A percentile compares a stretch with the other conserved stretches of the same genome.
phyloP scores from a whole-genome alignment of 176 grass and related monocot species.

The Oryza meridionalis region DNA sequence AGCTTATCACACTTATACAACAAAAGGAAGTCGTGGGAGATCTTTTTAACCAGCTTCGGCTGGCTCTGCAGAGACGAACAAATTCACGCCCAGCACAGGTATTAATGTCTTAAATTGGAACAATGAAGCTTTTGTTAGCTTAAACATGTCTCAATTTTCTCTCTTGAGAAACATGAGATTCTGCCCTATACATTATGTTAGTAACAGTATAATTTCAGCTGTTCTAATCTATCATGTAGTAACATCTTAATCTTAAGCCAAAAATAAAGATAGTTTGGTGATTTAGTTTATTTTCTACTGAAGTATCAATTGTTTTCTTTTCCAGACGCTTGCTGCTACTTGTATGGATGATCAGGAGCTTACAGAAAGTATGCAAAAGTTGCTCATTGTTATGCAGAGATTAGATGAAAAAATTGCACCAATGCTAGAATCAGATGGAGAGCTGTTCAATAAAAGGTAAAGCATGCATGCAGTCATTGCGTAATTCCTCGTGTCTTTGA shows the following conservation, averaged over 20 bases:
- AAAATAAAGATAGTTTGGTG: slow-evolving; percentile 23
- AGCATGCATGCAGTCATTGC: not conserved
- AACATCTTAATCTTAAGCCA: slow-evolving; percentile 3
- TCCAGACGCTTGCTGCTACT: slow-evolving; percentile 82
- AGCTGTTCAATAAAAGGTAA: slow-evolving; percentile 96
- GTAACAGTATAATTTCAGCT: slow-evolving; percentile 15
- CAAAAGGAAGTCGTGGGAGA: slow-evolving; percentile 95
- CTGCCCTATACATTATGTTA: not conserved
- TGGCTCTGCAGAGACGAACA: slow-evolving; percentile 75
- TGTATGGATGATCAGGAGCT: slow-evolving; percentile 91
- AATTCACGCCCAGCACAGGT: slow-evolving; percentile 92
- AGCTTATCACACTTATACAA: slow-evolving; percentile 80
- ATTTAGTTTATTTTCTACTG: slow-evolving; percentile 29
- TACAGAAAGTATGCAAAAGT: slow-evolving; percentile 90
- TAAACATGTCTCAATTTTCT: slow-evolving; percentile 7
- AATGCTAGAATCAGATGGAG: slow-evolving; percentile 89
- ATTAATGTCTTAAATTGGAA: slow-evolving; percentile 53
- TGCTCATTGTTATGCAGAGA: slow-evolving; percentile 95
- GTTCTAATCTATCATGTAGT: not conserved
- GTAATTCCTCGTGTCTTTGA: slow-evolving; percentile 29
- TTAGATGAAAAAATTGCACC: slow-evolving; percentile 89
- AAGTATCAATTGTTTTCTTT: slow-evolving; percentile 29
- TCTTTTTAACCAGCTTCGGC: slow-evolving; percentile 92
- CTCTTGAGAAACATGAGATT: slow-evolving; percentile 4
- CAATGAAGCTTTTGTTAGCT: slow-evolving; percentile 15